Percentiles rank a stretch among this genome's conserved stretches.
Evolutionary conservation across 2,329 filamentous ascomycete species (phyloP).

Genomic region (Cryphonectria carpinicola): DNA sequence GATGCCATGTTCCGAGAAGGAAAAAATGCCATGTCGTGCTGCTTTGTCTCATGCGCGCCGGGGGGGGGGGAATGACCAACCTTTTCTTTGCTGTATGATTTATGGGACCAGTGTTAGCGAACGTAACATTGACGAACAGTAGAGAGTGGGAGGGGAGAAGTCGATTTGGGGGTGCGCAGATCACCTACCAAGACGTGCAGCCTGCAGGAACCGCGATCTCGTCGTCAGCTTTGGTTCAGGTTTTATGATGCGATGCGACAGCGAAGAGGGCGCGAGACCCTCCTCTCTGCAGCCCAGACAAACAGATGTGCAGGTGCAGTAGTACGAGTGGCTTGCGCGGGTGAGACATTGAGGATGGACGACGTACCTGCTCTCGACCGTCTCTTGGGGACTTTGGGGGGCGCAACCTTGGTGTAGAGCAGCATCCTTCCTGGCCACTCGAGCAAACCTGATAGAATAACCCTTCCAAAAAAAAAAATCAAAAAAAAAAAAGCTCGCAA

Average conservation of each 20-base stretch:
- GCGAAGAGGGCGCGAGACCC: not conserved
- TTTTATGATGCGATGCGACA: not conserved
- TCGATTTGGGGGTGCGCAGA: slow-evolving; percentile 12
- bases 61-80: slow-evolving; percentile 40
- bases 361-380: slow-evolving; percentile 62
- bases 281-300: not conserved
- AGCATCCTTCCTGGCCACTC: slow-evolving; percentile 48
- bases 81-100: slow-evolving; percentile 54
- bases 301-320: slow-evolving; percentile 3
- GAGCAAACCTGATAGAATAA: not conserved
- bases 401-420: slow-evolving; percentile 60
- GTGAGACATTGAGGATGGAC: not conserved
- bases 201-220: slow-evolving; percentile 41
- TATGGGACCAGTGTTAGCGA: slow-evolving; percentile 20
- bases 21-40: not conserved
- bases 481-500: too few species aligned
- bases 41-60: not conserved
- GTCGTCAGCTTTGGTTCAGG: slow-evolving; percentile 32
- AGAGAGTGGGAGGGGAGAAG: not conserved
- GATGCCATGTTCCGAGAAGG: not conserved
- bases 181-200: slow-evolving; percentile 56
- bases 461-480: not conserved
- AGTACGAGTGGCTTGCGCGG: not conserved
- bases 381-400: slow-evolving; percentile 62
- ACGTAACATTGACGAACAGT: slow-evolving; percentile 22